These are phyloP conservation scores for Guillardia theta DNA, from an alignment of 78 protist genomes.

Conservation along the genomic window DNA sequence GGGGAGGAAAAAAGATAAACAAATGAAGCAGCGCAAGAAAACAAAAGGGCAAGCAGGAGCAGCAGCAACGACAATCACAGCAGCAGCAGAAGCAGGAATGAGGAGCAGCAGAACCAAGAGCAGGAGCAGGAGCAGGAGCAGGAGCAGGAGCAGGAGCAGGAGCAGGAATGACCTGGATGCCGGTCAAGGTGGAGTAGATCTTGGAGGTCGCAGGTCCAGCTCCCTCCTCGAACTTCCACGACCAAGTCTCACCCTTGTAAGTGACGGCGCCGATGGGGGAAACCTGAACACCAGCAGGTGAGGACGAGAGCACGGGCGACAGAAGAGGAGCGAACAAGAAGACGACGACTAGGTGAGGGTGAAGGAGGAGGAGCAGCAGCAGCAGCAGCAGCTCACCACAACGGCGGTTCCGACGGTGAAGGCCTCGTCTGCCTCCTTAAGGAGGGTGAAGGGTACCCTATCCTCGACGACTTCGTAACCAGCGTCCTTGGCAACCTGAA, in stretches of 20 bases:
- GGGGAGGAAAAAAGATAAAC: no score
- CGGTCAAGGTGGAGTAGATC: not conserved
- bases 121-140: not conserved
- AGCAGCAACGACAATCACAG: no score
- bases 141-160: not conserved
- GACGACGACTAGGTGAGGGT: not conserved
- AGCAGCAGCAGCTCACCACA: no score
- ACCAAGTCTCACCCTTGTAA: not conserved
- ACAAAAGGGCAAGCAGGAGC: no score
- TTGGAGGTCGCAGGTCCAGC: not conserved
- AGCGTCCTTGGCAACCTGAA: not conserved
- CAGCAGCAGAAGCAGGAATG: no score
- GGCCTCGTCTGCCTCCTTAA: slow-evolving; percentile 4
- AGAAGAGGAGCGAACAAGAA: not conserved
- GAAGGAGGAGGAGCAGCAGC: not conserved
- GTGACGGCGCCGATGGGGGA: not conserved
- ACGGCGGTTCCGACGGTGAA: slow-evolving; percentile 42
- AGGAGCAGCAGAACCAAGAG: no score
- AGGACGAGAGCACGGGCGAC: not conserved
- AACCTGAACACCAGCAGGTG: not conserved
- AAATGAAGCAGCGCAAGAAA: no score
- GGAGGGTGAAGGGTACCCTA: not conserved
- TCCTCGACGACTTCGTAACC: slow-evolving; percentile 23
- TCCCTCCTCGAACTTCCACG: not conserved
- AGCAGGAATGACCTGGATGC: not conserved